Evolutionary conservation across 306 rosid genomes (phyloP), one percentile per base, ranked within the genome.

Genomic region (Lathyrus sativus): DNA sequence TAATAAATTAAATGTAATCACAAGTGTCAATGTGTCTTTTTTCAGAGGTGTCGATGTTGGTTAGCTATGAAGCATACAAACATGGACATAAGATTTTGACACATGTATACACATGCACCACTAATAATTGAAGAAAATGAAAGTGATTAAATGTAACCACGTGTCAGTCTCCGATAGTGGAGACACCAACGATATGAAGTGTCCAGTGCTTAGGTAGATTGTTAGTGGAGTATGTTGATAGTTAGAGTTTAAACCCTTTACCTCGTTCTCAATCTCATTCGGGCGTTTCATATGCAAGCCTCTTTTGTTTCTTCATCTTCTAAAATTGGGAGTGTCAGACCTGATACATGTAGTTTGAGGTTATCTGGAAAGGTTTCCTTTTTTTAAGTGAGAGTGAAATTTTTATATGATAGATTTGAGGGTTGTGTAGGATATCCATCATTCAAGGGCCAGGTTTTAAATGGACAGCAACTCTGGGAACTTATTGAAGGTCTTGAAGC

Each of bases 371-470:
- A 74, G 73, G 18, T 60, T 28, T 71, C 46, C 75, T 81, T 15
- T 53, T 75, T 61, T 65, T 65, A 43, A 67, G 53, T 53, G 77
- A 67, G 29, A 63, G 67, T 64, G 22, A 58, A 48, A 45, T 62
- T 67, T 55, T 74, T 77, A 67, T 67, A 67, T 69, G 74, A 83
- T 74, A 14, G 13, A 50, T 65, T 58, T 68, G 71, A 69, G 67
- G 58, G 54, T 49, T 74, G 2, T 83, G 87, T 85, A 90, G 96
- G 96, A 50, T 90, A 90, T 76, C 96, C 96, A 58, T 82, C 85
- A 46, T 85, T 90, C 82, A 90, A 84, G 84, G 96, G 96, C 64
- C 95, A 90, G 76, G 95, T 90, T 77, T 84, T 90, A 81, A 84
- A 90, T 68, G 96, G 96, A 72, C 67, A 78, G 74, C 87, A 90